These are phyloP conservation scores for Geotrichum ghanense DNA, from an alignment of 805 yeast genomes.

Conservation along the genomic window DNA sequence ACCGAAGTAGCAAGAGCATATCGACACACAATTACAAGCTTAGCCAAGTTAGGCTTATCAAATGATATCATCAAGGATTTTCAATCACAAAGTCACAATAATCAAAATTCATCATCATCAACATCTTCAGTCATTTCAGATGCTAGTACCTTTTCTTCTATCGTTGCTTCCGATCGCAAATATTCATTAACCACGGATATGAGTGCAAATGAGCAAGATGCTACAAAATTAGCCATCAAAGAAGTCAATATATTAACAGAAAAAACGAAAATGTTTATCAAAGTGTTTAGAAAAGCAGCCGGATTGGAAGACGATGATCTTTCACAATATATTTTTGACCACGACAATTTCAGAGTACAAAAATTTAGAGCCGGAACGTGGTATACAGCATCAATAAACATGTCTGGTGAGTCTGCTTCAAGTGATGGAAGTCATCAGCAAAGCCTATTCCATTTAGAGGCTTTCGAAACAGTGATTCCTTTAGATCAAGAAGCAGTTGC, in stretches of 20 bases:
- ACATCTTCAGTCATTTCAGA: background rate
- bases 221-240: background rate
- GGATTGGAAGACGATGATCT: background rate
- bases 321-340: background rate
- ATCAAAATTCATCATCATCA: background rate
- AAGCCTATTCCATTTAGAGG: constrained; percentile 10
- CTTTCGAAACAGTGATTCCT: constrained; percentile 10
- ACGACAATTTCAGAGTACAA: constrained; percentile 3
- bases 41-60: constrained; percentile 12
- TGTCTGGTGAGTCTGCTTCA: constrained; percentile 2
- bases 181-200: background rate
- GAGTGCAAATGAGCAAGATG: background rate
- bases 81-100: constrained; percentile 3
- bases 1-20: constrained; percentile 11
- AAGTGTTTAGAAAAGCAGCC: background rate
- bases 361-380: constrained; percentile 12
- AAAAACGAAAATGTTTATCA: background rate
- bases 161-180: background rate
- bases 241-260: background rate
- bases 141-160: background rate
- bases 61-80: constrained; percentile 8
- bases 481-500: constrained; percentile 10
- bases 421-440: constrained; percentile 3
- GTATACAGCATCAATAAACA: constrained; percentile 7
- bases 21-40: constrained; percentile 11